These are phyloP conservation scores for Ilex aquifolium DNA, from an alignment of 257 asterid genomes.

Conservation along the genomic window DNA sequence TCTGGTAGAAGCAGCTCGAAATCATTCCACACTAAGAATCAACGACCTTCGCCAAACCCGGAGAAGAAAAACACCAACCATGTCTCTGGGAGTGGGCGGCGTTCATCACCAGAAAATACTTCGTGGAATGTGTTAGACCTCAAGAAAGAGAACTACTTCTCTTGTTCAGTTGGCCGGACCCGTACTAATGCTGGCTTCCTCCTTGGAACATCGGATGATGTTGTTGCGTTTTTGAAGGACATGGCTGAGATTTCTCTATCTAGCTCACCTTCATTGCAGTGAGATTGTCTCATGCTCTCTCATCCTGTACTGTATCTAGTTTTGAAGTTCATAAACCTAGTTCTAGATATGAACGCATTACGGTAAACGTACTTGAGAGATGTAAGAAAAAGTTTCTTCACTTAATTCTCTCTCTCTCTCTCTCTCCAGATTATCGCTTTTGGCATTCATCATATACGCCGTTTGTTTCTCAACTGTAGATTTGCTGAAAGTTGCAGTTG, in stretches of 20 bases:
- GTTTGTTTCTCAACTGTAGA: too few species aligned
- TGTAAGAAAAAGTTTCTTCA: too few species aligned
- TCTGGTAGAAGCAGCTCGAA: conserved; percentile 38
- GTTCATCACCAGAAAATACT: conserved; percentile 34
- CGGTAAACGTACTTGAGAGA: too few species aligned
- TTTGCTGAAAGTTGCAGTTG: too few species aligned
- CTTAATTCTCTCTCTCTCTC: too few species aligned
- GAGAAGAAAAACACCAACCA: conserved; percentile 34
- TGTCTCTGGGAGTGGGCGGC: conserved; percentile 27
- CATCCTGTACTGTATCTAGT: background rate
- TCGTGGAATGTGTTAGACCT: conserved; percentile 89
- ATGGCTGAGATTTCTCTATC: conserved; percentile 36
- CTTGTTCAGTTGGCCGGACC: conserved; percentile 80
- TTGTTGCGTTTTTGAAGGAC: conserved; percentile 55
- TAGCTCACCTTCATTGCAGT: background rate
- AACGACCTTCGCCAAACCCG: conserved; percentile 13
- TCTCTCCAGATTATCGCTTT: too few species aligned
- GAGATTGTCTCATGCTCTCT: background rate
- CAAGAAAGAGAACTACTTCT: conserved; percentile 88
- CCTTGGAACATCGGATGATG: conserved; percentile 56
- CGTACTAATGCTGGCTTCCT: conserved; percentile 81
- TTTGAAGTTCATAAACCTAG: background rate
- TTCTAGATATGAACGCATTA: background rate
- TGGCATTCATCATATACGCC: too few species aligned
- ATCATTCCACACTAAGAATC: conserved; percentile 32